phyloP scores from a whole-genome alignment of 2,329 filamentous ascomycete species.

The Fusarium torulosum region DNA sequence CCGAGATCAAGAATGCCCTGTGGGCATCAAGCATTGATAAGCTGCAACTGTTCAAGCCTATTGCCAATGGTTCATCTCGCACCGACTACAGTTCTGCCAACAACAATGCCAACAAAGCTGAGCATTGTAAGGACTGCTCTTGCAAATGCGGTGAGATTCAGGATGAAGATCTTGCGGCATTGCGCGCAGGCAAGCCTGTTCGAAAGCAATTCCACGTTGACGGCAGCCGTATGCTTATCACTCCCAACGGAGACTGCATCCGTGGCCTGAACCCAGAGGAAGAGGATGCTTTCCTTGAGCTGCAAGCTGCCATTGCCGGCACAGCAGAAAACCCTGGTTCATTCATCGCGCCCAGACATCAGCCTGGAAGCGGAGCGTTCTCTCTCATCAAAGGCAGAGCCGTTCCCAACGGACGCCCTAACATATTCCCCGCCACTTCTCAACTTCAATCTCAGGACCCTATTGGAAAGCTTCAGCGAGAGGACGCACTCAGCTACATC shows the following conservation, averaged over 20 bases:
- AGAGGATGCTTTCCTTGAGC: conserved; percentile 75
- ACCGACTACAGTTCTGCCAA: conserved; percentile 44
- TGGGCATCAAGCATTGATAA: conserved; percentile 53
- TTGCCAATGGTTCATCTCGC: conserved; percentile 50
- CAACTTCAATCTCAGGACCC: conserved; percentile 67
- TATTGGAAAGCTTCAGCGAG: conserved; percentile 73
- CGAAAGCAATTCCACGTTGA: conserved; percentile 70
- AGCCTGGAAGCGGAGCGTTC: conserved; percentile 67
- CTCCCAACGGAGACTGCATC: conserved; percentile 81
- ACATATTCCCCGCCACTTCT: conserved; percentile 67
- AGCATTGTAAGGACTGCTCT: conserved; percentile 54
- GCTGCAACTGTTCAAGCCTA: conserved; percentile 55
- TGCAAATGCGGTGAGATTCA: conserved; percentile 58
- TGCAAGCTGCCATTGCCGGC: conserved; percentile 71
- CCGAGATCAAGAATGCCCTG: conserved; percentile 52
- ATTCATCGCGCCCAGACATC: conserved; percentile 68
- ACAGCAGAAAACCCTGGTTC: conserved; percentile 65
- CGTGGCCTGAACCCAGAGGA: conserved; percentile 76
- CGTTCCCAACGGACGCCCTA: conserved; percentile 72
- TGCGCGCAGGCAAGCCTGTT: conserved; percentile 69
- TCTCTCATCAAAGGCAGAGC: conserved; percentile 73
- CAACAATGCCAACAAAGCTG: conserved; percentile 41
- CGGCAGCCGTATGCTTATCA: conserved; percentile 77
- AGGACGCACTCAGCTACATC: conserved; percentile 76
- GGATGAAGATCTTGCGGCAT: conserved; percentile 65